Conservation (phyloP, 1,284 basidiomycete genomes). For the Trichosporon ovoides region DNA sequence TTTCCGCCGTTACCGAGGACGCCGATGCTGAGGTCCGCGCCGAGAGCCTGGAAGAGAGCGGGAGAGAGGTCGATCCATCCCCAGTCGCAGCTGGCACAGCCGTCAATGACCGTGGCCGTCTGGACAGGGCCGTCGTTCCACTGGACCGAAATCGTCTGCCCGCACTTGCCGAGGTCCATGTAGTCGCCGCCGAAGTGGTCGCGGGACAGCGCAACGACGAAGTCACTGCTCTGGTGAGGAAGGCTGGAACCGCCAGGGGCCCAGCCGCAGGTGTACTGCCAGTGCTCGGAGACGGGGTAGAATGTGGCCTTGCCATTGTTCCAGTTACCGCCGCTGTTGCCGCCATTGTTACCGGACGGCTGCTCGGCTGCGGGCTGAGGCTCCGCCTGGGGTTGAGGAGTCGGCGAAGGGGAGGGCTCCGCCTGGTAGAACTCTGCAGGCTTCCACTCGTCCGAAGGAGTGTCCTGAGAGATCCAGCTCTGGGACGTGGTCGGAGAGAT, state of each 20-base stretch:
- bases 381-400: neutral
- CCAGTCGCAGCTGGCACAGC: neutral
- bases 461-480: too few species aligned
- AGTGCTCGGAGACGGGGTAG: neutral
- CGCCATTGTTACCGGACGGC: neutral
- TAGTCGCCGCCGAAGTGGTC: neutral
- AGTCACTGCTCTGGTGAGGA: neutral
- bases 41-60: neutral
- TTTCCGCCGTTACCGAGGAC: neutral
- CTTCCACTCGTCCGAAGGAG: too few species aligned
- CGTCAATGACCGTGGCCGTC: conserved; percentile 3
- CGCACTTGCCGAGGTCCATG: neutral
- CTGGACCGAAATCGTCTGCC: neutral
- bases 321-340: neutral
- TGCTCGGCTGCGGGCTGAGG: neutral
- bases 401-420: neutral
- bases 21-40: neutral
- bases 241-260: neutral
- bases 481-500: too few species aligned
- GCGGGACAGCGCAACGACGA: neutral
- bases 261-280: neutral
- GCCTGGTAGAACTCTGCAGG: too few species aligned
- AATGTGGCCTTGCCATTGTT: neutral
- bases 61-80: neutral
- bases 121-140: neutral